These are phyloP conservation scores for Gardenia jasminoides DNA, from an alignment of 257 asterid species.

Conservation along the genomic window DNA sequence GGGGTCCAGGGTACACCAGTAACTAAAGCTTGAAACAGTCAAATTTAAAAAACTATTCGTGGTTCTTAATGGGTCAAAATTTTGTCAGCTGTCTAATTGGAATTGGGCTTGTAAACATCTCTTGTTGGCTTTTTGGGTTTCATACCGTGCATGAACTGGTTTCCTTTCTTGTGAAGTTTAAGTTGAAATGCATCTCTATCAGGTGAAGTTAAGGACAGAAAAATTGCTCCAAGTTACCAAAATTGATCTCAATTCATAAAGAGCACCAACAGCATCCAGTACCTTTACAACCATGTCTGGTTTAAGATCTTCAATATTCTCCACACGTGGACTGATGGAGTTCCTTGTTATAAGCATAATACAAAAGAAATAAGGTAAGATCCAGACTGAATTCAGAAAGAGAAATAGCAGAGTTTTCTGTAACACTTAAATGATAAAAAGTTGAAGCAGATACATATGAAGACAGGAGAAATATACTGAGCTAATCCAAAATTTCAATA, in stretches of 20 bases:
- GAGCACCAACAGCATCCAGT: constrained; percentile 1
- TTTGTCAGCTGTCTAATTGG: not conserved
- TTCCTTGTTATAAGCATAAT: constrained; percentile 37
- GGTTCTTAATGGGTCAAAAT: not conserved
- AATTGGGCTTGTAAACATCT: not conserved
- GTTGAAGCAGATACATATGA: not conserved
- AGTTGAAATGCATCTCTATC: not conserved
- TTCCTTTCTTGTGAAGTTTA: not conserved
- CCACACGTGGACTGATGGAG: constrained; percentile 36
- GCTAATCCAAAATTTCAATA: not conserved
- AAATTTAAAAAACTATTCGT: not conserved
- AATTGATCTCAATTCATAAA: not conserved
- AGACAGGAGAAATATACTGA: no score
- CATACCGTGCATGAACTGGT: not conserved
- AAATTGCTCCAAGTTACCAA: not conserved
- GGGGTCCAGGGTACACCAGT: not conserved
- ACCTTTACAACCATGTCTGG: constrained; percentile 84
- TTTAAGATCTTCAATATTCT: constrained; percentile 62
- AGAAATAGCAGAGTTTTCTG: not conserved
- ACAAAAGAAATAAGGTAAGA: not conserved
- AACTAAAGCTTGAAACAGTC: not conserved
- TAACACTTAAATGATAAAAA: not conserved
- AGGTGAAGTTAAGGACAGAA: not conserved
- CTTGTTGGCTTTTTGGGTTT: not conserved
- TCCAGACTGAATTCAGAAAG: not conserved